Evolutionary conservation across 176 grass and related monocot genomes (phyloP), one percentile per base, ranked within the genome.

Genomic region (Metroxylon sagu): DNA sequence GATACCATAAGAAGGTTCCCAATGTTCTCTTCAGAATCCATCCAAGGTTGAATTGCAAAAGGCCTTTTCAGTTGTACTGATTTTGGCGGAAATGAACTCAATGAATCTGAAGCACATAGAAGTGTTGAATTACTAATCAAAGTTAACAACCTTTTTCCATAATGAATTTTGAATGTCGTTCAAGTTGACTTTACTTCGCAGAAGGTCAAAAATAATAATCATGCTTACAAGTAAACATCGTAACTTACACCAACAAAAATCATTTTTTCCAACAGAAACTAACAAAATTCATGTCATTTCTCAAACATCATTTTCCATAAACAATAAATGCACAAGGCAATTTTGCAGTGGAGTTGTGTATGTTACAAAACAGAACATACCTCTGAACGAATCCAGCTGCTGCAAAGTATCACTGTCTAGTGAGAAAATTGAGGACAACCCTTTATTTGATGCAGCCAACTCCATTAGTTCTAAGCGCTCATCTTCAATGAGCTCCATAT

Each of bases 1-100:
- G 60, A 62, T 88, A 98, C 93, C 93, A 92, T 98, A 67, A 98
- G 77, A 79, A 98, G 79, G 70, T 92, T 98, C 68, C 84, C 93
- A 68, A 88, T 65, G 61, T 78, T 80, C 66, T 98, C 79, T 66
- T 98, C 87, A 10, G 87, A 92, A 78, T 73, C 68, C 28, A 27
- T 76, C 93, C 87, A 98, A 74, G 93, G 87, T 61, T 70, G 76
- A 69, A 80, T 60, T 4, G 55, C 77, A 83, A 98, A 92, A 64
- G 87, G 87, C 19, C 63, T 71, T 74, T 85, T 92, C 62, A 98
- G 50, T 66, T 62, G 67, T 50, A 98, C 78, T 0, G 25, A 73
- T 73, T 82, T 67, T 48, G 84, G 87, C 53, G 93, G 93, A 57
- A 98, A 98, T 68, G 73, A 62, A 85, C 54, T 82, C 74, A 98